Evolutionary conservation across 208 protist species (phyloP).

Genomic region (Jaenimonas drosophilae): DNA sequence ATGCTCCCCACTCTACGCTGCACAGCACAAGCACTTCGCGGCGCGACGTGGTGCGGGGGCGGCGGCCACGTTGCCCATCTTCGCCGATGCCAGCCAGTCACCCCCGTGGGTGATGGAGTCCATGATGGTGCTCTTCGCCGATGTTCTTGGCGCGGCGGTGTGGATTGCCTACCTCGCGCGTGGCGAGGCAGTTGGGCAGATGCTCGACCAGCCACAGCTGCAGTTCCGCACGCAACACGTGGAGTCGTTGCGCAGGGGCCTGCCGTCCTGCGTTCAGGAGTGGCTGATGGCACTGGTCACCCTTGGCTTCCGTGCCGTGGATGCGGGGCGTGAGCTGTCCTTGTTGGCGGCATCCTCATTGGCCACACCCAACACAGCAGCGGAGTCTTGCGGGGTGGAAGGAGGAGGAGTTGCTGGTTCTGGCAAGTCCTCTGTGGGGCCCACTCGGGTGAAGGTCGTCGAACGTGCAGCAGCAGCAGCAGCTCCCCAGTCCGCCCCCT

Average conservation of each 20-base stretch:
- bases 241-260: conserved; percentile 31
- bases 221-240: conserved; percentile 62
- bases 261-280: conserved; percentile 52
- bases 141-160: conserved; percentile 48
- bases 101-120: conserved; percentile 60
- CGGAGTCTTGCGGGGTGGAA: no score
- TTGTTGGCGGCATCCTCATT: no score
- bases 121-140: conserved; percentile 45
- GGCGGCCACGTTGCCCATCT: background rate
- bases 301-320: conserved; percentile 23
- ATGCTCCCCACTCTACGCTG: conserved; percentile 8
- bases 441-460: background rate
- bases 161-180: conserved; percentile 63
- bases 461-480: background rate
- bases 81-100: conserved; percentile 20
- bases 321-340: conserved; percentile 15
- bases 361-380: no score
- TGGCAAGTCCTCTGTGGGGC: conserved; percentile 7
- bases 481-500: conserved; percentile 1
- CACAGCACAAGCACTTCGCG: background rate
- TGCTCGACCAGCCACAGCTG: conserved; percentile 26
- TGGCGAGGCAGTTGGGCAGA: conserved; percentile 45
- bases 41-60: background rate
- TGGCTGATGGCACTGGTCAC: conserved; percentile 51
- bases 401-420: no score